These are phyloP conservation scores for Apiospora koreana DNA, from an alignment of 2,329 filamentous ascomycete species.

Conservation along the genomic window DNA sequence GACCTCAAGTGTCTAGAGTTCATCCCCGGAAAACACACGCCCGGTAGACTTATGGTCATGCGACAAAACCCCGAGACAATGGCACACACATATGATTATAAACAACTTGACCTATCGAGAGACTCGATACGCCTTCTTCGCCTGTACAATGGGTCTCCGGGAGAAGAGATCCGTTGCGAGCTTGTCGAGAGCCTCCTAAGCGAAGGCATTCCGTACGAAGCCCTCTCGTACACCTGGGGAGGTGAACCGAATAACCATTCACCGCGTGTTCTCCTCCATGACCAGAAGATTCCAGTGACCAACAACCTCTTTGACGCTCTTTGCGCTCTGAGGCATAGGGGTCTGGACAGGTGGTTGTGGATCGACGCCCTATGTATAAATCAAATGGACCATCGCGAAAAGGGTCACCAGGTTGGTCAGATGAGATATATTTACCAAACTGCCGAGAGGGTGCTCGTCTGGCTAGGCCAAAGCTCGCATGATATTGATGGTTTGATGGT, in stretches of 20 bases:
- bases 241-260: neutral
- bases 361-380: conserved; percentile 14
- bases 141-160: neutral
- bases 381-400: conserved; percentile 16
- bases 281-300: neutral
- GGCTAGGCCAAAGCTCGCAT: conserved; percentile 14
- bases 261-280: neutral
- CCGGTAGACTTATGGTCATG: too few relatives aligned
- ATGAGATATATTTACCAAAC: conserved; percentile 18
- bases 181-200: neutral
- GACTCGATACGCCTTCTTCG: neutral
- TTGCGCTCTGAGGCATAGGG: neutral
- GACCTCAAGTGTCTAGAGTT: too few relatives aligned
- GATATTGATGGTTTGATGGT: neutral
- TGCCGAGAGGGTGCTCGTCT: conserved; percentile 20
- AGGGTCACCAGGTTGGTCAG: conserved; percentile 19
- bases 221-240: conserved; percentile 4
- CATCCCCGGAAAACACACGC: too few relatives aligned
- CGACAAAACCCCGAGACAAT: too few relatives aligned
- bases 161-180: neutral
- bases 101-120: neutral
- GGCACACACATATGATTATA: too few relatives aligned
- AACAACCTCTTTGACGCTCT: neutral
- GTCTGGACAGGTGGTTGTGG: neutral
- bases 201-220: neutral